Evolutionary conservation across 192 early-diverging fungal species (phyloP), one percentile per base, ranked within the genome.

Genomic region (Phycomyces blakesleeanus): DNA sequence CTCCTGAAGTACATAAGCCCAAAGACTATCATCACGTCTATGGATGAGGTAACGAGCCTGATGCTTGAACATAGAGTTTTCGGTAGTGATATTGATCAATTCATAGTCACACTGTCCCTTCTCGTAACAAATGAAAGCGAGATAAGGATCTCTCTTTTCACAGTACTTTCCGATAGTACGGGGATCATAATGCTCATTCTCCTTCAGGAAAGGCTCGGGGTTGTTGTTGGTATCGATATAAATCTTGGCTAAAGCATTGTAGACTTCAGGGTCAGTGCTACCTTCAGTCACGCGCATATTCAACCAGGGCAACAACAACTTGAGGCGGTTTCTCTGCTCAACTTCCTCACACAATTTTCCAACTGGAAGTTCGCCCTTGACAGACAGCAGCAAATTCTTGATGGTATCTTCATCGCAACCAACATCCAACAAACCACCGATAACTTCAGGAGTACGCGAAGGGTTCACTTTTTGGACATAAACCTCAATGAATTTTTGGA

Each of bases 391-490:
- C 68, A 97, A 76, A 78, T 83, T 93, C 81, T 93, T 94, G 74
- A 99, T 95, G 34, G 94, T 78, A 34, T 75, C 69, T 81, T 99
- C 97, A 68, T 98, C 96, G 65, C 97, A 99, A 64, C 96, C 97
- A 51, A 99, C 96, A 72, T 99, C 97, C 49, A 99, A 74, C 49
- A 99, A 80, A n/a, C 91, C 97, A 21, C 96, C 97, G 62, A 99
- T 83, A 29, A 99, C 97, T 55, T 90, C 85, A 34, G 97, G 96
- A 38, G 95, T 92, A 57, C 97, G 92, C 26, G 84, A 68, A 6
- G 97, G 83, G 76, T 99, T 99, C 58, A 99, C 96, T 69, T 95
- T 96, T 68, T 99, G 97, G n/a, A 99, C 97, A 67, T 99, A 99
- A 18, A 95, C 89, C 78, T 98, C 97, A 71, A 99, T 97, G 79